These are phyloP conservation scores for Haberlea rhodopensis DNA, from an alignment of 257 asterid genomes.

Conservation along the genomic window DNA sequence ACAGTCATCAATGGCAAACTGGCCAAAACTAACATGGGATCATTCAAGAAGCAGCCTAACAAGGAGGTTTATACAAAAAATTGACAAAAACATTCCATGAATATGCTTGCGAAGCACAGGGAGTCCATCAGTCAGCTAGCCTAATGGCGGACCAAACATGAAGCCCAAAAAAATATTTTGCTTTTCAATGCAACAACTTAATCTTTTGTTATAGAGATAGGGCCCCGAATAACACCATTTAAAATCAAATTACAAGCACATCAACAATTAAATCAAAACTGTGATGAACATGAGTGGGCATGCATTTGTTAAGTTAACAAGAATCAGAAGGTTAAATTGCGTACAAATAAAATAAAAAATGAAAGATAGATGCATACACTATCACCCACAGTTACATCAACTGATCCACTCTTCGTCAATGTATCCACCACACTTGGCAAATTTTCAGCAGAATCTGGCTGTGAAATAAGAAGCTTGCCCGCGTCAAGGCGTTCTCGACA, in stretches of 20 bases:
- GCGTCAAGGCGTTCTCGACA: conserved; percentile 88
- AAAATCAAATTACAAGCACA: background rate
- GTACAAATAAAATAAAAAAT: conserved; percentile 12
- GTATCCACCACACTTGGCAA: conserved; percentile 89
- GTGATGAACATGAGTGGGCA: conserved; percentile 6
- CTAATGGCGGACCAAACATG: background rate
- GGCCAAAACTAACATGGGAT: background rate
- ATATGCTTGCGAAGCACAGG: background rate
- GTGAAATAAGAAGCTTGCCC: conserved; percentile 83
- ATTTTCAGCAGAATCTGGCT: conserved; percentile 96
- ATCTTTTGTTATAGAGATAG: background rate
- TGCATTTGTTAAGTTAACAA: conserved; percentile 8
- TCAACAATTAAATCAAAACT: background rate
- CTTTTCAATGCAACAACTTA: background rate
- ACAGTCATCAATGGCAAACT: background rate
- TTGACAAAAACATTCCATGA: background rate
- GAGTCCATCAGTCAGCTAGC: background rate
- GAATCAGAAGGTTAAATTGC: conserved; percentile 7
- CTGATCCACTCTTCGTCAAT: conserved; percentile 81
- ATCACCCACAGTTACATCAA: conserved; percentile 87
- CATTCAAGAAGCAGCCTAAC: background rate
- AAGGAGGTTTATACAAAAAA: background rate
- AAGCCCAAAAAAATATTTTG: background rate
- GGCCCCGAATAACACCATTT: background rate
- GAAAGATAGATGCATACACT: conserved; percentile 59